These are phyloP conservation scores for Naganishia friedmannii DNA, from an alignment of 768 basidiomycete genomes.

Conservation along the genomic window DNA sequence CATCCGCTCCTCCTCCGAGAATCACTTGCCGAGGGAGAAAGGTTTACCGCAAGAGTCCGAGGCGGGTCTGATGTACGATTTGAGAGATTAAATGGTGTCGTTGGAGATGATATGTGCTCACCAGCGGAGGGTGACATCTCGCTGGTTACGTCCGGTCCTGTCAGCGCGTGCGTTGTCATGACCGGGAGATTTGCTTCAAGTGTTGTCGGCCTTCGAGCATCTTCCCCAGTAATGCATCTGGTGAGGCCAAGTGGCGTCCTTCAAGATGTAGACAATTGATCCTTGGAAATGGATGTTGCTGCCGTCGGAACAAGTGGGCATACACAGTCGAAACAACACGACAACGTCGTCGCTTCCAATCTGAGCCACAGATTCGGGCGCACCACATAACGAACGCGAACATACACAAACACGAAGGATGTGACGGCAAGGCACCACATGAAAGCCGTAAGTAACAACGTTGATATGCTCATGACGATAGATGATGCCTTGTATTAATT, in stretches of 20 bases:
- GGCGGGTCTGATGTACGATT: neutral
- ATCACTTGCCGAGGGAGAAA: neutral
- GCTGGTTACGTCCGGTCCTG: neutral
- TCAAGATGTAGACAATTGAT: neutral
- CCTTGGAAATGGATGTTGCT: neutral
- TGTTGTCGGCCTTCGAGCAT: neutral
- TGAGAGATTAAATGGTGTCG: neutral
- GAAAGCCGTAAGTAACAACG: too few relatives aligned
- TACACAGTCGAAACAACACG: too few relatives aligned
- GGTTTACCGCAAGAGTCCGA: conserved; percentile 5
- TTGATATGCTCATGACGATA: too few relatives aligned
- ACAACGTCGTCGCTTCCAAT: too few relatives aligned
- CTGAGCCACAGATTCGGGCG: too few relatives aligned
- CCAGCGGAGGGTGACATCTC: neutral
- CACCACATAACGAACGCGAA: too few relatives aligned
- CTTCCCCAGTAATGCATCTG: neutral
- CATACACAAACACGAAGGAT: too few relatives aligned
- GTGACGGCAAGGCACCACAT: too few relatives aligned
- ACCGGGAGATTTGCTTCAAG: neutral
- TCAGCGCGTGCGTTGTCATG: neutral
- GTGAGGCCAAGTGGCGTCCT: neutral
- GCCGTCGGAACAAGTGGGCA: too few relatives aligned
- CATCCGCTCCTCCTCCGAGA: conserved; percentile 13
- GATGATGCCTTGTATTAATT: conserved; percentile 1
- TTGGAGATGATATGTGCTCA: neutral